Conservation (phyloP, 257 asterid genomes). For the Lycium barbarum region DNA sequence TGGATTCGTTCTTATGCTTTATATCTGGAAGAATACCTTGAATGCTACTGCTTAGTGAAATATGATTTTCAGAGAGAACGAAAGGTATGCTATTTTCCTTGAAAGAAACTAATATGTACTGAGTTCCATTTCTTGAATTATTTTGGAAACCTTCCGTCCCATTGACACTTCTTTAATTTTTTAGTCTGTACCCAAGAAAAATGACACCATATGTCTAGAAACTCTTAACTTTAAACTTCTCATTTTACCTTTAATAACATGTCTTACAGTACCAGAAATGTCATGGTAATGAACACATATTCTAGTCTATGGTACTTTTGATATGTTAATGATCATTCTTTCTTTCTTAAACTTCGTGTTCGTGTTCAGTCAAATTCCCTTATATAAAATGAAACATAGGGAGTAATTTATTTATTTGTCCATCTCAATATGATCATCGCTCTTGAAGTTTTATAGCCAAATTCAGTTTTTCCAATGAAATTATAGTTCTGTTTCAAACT, state of each 20-base stretch:
- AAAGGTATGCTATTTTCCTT: slow-evolving; percentile 41
- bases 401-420: background rate
- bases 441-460: background rate
- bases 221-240: too few species aligned
- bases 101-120: background rate
- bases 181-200: too few species aligned
- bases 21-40: slow-evolving; percentile 79
- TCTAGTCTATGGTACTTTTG: background rate
- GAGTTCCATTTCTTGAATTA: background rate
- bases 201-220: too few species aligned
- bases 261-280: background rate
- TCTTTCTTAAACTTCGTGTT: background rate
- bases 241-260: background rate
- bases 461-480: background rate
- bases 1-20: slow-evolving; percentile 76
- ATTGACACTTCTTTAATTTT: too few species aligned
- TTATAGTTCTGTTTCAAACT: background rate
- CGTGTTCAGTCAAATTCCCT: too few species aligned
- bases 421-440: background rate
- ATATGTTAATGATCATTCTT: background rate
- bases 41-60: slow-evolving; percentile 65
- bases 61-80: slow-evolving; percentile 72
- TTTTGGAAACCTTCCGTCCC: background rate
- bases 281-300: background rate
- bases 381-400: too few species aligned